Evolutionary conservation across 1,284 basidiomycete species (phyloP), one percentile per base, ranked within the genome.

Genomic region (Sphaerobolus stellatus): DNA sequence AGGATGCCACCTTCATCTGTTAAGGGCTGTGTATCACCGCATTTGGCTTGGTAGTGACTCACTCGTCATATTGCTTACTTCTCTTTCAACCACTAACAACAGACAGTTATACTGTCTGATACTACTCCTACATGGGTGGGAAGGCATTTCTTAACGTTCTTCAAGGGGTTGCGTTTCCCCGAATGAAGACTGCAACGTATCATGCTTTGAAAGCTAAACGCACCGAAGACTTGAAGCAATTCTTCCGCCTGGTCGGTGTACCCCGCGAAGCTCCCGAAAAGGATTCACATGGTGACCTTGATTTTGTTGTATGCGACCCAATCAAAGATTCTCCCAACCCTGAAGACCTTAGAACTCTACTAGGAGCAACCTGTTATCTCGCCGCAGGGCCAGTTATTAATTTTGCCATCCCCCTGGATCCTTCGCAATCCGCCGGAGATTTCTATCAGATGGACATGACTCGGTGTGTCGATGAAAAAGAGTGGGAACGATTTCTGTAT

Each of bases 181-280:
- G 86, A 5, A 75, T 88, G 50, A 74, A 79, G 24, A 75, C 81
- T 0, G 34, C 65, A 2, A 70, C 80, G 38, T 88, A 88, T 64
- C 41, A 64, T 18, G 61, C 68, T 0, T 64, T 86, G 33, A 87
- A 83, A 67, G 62, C 70, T 0, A 72, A 71, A 16, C 61, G 83
- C 5, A 58, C 66, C 0, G 64, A 72, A 1, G 68, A 66, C 4
- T 64, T 89, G 16, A 58, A 69, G 44, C 61, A 68, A 5, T 65
- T 84, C 22, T 88, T 82, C 61, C 55, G 66, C 2, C 61, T 73
- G 52, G 82, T 83, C 29, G 72, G 70, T 16, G 74, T 83, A 3
- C 83, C 86, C 2, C 62, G 62, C 4, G 85, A 88, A 63, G 80
- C 77, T 9, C 86, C 86, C 7, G 81, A 78, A 58, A 88, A 88